Evolutionary conservation across 75 land plant species (phyloP), one percentile per base, ranked within the genome.

Genomic region (Chamaecyparis obtusa): DNA sequence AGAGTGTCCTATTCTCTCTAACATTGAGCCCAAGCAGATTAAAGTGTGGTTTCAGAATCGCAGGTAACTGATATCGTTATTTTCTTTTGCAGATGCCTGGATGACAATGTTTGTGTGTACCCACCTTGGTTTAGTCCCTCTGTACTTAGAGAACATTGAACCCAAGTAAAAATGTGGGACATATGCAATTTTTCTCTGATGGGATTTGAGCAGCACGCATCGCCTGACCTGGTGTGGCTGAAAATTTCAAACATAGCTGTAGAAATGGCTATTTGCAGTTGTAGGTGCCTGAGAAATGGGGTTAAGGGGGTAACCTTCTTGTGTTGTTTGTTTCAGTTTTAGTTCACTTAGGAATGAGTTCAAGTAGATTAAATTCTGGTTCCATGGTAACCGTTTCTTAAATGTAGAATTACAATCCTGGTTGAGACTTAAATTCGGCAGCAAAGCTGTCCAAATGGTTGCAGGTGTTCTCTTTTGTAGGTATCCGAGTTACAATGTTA

Each of bases 11-110:
- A 95, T 98, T 86, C 97, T 98, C 27, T 75, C 98, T 44, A 94
- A 96, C 85, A 98, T 98, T 81, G 99, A 98, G 90, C 99, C 99
- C 55, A 94, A 95, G 86, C 99, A 98, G 92, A 98, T 98, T 95
- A 98, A 98, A 93, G 99, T 98, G 60, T 98, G 99, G 99, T 98
- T 98, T 87, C 99, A 98, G 88, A 98, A 96, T 88, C 93, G 99
- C 44, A 98, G 99, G 99, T 96, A 91, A 85, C 11, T 84, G n/a
- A 37, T 32, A 41, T 64, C n/a, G n/a, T 81, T 30, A 8, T 56
- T 49, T 54, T 9, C 33, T 10, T 74, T 33, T 32, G 14, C 33
- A 74, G 36, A 74, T 74, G 2, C 16, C 32, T 74, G 76, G 13
- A 36, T 11, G 32, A 74, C 36, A 32, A 32, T 30, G 76, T 74